Conservation (phyloP, 129 eudicot genomes). For the Rutidosis leptorrhynchoides region DNA sequence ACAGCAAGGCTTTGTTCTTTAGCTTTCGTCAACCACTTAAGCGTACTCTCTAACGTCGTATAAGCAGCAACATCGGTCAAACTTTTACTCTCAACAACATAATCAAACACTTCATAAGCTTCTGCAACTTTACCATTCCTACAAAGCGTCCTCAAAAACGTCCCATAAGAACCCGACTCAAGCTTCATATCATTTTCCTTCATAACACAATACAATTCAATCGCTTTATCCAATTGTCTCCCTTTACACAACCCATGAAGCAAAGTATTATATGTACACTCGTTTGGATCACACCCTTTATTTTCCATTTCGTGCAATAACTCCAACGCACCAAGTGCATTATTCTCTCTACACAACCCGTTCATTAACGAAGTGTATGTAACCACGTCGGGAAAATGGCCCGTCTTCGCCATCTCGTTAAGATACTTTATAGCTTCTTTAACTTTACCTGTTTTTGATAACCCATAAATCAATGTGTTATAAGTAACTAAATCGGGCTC, state of each 20-base stretch:
- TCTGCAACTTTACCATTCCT: conserved; percentile 73
- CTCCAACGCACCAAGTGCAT: conserved; percentile 61
- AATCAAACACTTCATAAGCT: conserved; percentile 94
- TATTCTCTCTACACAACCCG: conserved; percentile 87
- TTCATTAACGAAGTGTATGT: conserved; percentile 96
- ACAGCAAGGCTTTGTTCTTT: conserved; percentile 78
- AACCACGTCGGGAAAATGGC: conserved; percentile 77
- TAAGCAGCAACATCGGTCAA: conserved; percentile 78
- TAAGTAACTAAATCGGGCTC: conserved; percentile 69
- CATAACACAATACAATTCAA: conserved; percentile 60
- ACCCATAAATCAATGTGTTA: conserved; percentile 81
- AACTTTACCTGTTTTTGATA: conserved; percentile 81
- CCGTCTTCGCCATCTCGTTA: conserved; percentile 60
- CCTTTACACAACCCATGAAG: conserved; percentile 87
- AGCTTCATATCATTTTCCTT: conserved; percentile 62
- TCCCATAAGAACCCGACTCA: conserved; percentile 49
- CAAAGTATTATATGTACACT: conserved; percentile 84
- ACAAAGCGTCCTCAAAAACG: conserved; percentile 79
- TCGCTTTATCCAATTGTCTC: conserved; percentile 57
- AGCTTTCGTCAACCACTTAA: conserved; percentile 92
- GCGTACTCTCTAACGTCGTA: conserved; percentile 67
- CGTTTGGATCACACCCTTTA: conserved; percentile 73
- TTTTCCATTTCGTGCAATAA: conserved; percentile 74
- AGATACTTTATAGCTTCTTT: conserved; percentile 70
- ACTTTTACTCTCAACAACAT: conserved; percentile 86